Conservation (phyloP, 176 grass and related monocot species). For the Elaeis guineensis region DNA sequence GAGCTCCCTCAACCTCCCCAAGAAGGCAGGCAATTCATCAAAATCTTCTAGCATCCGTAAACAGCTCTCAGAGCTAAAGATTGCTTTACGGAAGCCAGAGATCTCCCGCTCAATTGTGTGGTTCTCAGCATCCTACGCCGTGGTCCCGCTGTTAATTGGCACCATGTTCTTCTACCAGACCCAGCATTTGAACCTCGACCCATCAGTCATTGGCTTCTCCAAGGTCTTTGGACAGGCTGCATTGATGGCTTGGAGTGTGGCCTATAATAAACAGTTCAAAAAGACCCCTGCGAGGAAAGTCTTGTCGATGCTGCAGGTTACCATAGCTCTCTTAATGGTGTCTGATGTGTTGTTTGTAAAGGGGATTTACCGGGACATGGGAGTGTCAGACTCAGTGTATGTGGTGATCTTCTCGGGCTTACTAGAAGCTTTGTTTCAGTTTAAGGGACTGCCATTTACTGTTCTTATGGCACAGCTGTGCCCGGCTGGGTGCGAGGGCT, state of each 20-base stretch:
- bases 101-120: slow-evolving; percentile 55
- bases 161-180: slow-evolving; percentile 99
- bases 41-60: slow-evolving; percentile 39
- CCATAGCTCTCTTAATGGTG: slow-evolving; percentile 48
- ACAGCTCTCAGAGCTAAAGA: slow-evolving; percentile 62
- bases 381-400: slow-evolving; percentile 68
- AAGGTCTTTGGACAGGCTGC: slow-evolving; percentile 77
- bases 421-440: slow-evolving; percentile 52
- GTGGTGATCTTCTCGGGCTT: slow-evolving; percentile 74
- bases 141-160: slow-evolving; percentile 66
- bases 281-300: slow-evolving; percentile 53
- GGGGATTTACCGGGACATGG: slow-evolving; percentile 54
- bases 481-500: slow-evolving; percentile 75
- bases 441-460: slow-evolving; percentile 76
- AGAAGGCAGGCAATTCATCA: slow-evolving; percentile 32
- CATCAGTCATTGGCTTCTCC: slow-evolving; percentile 76
- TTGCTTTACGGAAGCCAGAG: slow-evolving; percentile 51
- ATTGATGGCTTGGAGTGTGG: slow-evolving; percentile 76
- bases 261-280: slow-evolving; percentile 77
- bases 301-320: slow-evolving; percentile 54
- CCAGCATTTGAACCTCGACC: slow-evolving; percentile 66
- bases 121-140: slow-evolving; percentile 72
- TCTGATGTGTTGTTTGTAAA: slow-evolving; percentile 81
- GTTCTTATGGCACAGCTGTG: slow-evolving; percentile 72
- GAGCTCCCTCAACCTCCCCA: slow-evolving; percentile 74